phyloP scores from a whole-genome alignment of 2,329 filamentous ascomycete species.

The Aspergillus amoenus region DNA sequence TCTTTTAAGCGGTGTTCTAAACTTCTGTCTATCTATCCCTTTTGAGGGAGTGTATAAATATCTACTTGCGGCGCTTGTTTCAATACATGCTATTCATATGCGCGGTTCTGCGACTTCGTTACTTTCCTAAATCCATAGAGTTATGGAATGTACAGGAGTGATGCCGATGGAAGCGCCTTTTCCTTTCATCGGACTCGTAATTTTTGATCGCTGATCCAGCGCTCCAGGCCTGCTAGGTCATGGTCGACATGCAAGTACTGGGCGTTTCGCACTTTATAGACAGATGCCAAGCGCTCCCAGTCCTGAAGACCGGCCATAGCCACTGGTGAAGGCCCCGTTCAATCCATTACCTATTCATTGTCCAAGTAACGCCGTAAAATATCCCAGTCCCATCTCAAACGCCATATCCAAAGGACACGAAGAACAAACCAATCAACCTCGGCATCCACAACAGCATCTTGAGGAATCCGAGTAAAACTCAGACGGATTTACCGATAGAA shows the following conservation, averaged over 20 bases:
- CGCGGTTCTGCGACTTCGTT: too few relatives aligned
- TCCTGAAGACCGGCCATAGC: too few relatives aligned
- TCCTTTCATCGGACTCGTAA: too few relatives aligned
- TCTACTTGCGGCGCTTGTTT: not conserved
- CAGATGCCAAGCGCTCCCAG: too few relatives aligned
- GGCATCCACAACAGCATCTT: not conserved
- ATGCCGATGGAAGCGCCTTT: too few relatives aligned
- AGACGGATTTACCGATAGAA: constrained; percentile 70
- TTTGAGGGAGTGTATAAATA: constrained; percentile 11
- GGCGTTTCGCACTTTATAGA: too few relatives aligned
- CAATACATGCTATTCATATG: not conserved
- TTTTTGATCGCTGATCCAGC: too few relatives aligned
- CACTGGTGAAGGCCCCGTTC: too few relatives aligned
- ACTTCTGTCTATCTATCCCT: not conserved
- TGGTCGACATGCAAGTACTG: too few relatives aligned
- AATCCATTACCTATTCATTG: not conserved
- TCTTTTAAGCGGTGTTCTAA: constrained; percentile 7
- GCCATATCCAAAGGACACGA: not conserved
- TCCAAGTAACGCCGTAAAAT: not conserved
- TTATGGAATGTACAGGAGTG: too few relatives aligned
- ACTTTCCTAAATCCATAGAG: too few relatives aligned
- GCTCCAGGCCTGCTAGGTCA: too few relatives aligned
- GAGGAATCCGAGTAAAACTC: not conserved
- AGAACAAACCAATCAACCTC: not conserved
- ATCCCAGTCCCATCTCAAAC: not conserved